phyloP scores from a whole-genome alignment of 495 filamentous ascomycete species.

The Darksidea phi region DNA sequence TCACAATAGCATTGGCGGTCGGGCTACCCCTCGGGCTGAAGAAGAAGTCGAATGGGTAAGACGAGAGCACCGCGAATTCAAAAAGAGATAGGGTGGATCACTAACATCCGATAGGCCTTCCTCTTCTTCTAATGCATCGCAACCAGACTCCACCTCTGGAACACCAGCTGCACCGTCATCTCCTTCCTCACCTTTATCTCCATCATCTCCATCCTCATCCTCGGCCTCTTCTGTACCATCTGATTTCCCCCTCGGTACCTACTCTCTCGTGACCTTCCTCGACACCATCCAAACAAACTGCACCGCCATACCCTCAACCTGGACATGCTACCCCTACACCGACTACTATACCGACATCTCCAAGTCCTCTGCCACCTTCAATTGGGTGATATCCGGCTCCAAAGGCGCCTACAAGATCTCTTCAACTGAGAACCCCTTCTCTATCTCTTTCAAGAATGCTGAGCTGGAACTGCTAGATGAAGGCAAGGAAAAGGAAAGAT shows the following conservation, averaged over 20 bases:
- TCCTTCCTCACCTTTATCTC: neutral
- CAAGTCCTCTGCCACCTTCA: slow-evolving; percentile 49
- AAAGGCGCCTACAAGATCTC: slow-evolving; percentile 45
- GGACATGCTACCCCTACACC: slow-evolving; percentile 56
- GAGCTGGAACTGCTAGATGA: slow-evolving; percentile 43
- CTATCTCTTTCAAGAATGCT: slow-evolving; percentile 47
- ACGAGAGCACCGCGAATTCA: neutral
- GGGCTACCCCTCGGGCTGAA: slow-evolving; percentile 30
- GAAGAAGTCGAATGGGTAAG: slow-evolving; percentile 27
- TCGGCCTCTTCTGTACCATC: slow-evolving; percentile 26
- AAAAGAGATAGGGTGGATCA: no score
- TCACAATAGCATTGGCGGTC: slow-evolving; percentile 29
- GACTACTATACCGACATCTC: slow-evolving; percentile 45
- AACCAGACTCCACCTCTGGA: slow-evolving; percentile 3
- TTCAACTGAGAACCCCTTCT: slow-evolving; percentile 52
- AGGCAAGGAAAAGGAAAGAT: slow-evolving; percentile 47
- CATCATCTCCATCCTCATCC: slow-evolving; percentile 8
- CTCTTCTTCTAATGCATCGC: slow-evolving; percentile 3
- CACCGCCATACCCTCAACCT: slow-evolving; percentile 51
- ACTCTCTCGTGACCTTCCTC: slow-evolving; percentile 56
- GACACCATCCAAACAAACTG: slow-evolving; percentile 51
- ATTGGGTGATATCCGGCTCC: slow-evolving; percentile 53
- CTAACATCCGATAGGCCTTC: neutral
- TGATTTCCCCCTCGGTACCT: slow-evolving; percentile 57
- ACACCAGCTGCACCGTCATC: no score